Evolutionary conservation across 176 grass and related monocot genomes (phyloP), one percentile per base, ranked within the genome.

Genomic region (Cenchrus fungigraminus): DNA sequence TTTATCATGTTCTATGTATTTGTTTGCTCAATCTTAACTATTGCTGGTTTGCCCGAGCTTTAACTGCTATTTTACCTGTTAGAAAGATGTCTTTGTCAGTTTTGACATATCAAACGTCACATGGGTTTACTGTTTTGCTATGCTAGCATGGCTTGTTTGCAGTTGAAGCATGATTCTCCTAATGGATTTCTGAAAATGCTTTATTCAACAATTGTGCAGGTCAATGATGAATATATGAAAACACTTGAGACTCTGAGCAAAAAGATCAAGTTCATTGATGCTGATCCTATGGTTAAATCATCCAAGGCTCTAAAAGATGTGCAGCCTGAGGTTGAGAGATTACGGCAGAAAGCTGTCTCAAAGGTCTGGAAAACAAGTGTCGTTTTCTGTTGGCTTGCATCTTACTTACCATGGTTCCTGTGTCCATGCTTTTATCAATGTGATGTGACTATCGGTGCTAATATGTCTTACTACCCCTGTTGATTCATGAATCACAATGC

Each of bases 211-310:
- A 84, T 28, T 16, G 75, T 69, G 45, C 90, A 97, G 95, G 95
- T 97, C 75, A 97, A 97, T 81, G 95, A 94, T 77, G 95, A 97
- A 84, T 97, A 94, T 71, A 83, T 97, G 86, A 97, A 86, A 92
- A 94, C 86, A 79, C 88, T 97, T 76, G 95, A 97, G 58, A 90
- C 81, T 60, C 80, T 97, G 71, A 97, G 95, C 92, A 97, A 86
- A 83, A 97, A 97, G 86, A 90, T 97, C 57, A 97, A 92, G 79
- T 97, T 92, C 78, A 80, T 94, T 25, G 95, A 97, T 89, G 95
- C 88, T 51, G 92, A 97, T 70, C 73, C 71, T 31, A 87, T 89
- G 86, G 90, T 97, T 87, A 97, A 97, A 92, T 90, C 89, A 0
- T 90, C 95, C 22, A 91, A 90, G 89, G 95, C 90, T 88, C 80